These are phyloP conservation scores for Mortierella antarctica DNA, from an alignment of 192 early-diverging fungal genomes.

Conservation along the genomic window DNA sequence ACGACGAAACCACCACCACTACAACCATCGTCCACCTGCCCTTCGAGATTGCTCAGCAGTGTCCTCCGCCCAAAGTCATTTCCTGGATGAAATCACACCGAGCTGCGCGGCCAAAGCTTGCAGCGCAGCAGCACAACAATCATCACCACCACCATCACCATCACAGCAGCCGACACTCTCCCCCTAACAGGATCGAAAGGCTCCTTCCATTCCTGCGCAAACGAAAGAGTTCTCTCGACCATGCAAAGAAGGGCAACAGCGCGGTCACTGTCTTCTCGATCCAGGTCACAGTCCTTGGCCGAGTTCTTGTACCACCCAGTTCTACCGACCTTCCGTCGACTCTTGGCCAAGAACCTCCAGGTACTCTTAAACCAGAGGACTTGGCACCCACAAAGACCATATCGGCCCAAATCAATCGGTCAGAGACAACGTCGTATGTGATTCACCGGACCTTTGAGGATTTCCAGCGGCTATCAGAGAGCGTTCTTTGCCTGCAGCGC, in stretches of 20 bases:
- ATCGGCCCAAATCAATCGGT: slow-evolving; percentile 20
- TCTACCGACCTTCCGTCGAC: neutral
- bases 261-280: slow-evolving; percentile 42
- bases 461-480: slow-evolving; percentile 36
- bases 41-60: slow-evolving; percentile 26
- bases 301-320: slow-evolving; percentile 26
- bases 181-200: neutral
- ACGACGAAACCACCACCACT: slow-evolving; percentile 38
- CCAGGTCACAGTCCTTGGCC: slow-evolving; percentile 44
- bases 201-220: slow-evolving; percentile 26
- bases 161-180: neutral
- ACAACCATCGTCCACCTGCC: slow-evolving; percentile 46
- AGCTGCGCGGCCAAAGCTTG: neutral
- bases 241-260: slow-evolving; percentile 15
- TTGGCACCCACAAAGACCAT: slow-evolving; percentile 23
- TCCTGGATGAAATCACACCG: slow-evolving; percentile 46
- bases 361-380: neutral
- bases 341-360: neutral
- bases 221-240: neutral
- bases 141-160: slow-evolving; percentile 21
- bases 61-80: slow-evolving; percentile 37
- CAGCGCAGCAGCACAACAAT: neutral
- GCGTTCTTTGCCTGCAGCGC: slow-evolving; percentile 24
- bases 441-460: slow-evolving; percentile 52
- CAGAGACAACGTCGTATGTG: slow-evolving; percentile 46